Evolutionary conservation across 2,329 filamentous ascomycete species (phyloP), one percentile per base, ranked within the genome.

Genomic region (Paraphoma chrysanthemicola): DNA sequence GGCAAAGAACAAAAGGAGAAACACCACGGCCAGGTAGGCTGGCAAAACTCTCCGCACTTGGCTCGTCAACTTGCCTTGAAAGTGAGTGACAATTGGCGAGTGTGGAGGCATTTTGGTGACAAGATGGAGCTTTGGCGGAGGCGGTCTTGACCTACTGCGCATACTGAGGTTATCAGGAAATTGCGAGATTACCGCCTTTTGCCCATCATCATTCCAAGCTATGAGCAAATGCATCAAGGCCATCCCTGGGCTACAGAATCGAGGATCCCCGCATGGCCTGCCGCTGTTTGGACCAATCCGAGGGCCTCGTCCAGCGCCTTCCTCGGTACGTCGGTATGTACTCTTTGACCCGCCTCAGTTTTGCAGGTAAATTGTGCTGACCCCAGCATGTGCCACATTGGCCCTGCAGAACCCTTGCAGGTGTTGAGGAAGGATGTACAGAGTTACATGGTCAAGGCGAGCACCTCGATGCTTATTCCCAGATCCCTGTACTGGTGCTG

Each of bases 31-130:
- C 18, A 76, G 51, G 41, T 75, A 75, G 11, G 69, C 71, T 36
- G 73, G 73, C 47, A 76, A 53, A 38, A 75, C 70, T 57, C 73
- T 69, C 42, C 71, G 62, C 8, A 76, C 69, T 55, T 76, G 73
- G 17, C 70, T 69, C 33, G 72, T 74, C 46, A 76, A 56, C 52
- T 57, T 71, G 61, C 70, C 66, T 18, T 64, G 63, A 49, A 76
- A 75, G 41, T 74, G 72, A 10, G 71, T 66, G 39, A 65, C 58
- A 56, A 75, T 73, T 29, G 73, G 73, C 10, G 73, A 76, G 57
- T 69, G 65, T 14, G 63, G 61, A 56, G 67, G 66, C 72, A 75
- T 76, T 48, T 56, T 70, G 48, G 63, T 70, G 60, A 67, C 54
- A 41, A 74, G 63, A 58, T 67, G 63, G 54, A 76, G 72, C 64